Evolutionary conservation across 2,329 filamentous ascomycete genomes (phyloP).

Genomic region (Claviceps spartinae): DNA sequence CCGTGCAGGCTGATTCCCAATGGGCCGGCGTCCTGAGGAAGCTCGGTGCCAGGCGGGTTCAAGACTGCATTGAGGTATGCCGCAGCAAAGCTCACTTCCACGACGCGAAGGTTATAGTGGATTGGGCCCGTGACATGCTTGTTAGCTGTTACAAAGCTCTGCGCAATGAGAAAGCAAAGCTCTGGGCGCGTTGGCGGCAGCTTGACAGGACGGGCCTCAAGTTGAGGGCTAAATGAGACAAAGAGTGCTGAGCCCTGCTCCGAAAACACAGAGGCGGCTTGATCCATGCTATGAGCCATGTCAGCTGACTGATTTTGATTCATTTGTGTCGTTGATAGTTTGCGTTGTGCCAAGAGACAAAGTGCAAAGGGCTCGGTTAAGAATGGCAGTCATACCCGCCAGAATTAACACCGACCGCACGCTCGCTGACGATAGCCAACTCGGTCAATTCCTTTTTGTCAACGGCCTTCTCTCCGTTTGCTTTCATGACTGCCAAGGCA

Average conservation of each 20-base stretch:
- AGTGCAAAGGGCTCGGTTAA: neutral
- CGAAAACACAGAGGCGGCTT: conserved; percentile 90
- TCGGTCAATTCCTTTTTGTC: conserved; percentile 89
- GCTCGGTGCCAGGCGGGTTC: conserved; percentile 40
- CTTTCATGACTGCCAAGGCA: conserved; percentile 74
- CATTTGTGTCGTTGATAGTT: no score
- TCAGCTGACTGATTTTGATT: neutral
- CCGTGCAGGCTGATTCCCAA: conserved; percentile 72
- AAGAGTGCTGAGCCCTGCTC: conserved; percentile 75
- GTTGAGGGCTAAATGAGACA: conserved; percentile 72
- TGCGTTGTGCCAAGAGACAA: neutral
- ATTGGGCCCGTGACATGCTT: conserved; percentile 89
- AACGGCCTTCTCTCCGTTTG: conserved; percentile 64
- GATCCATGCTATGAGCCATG: conserved; percentile 62
- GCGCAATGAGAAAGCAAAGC: conserved; percentile 82
- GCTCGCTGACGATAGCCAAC: conserved; percentile 86
- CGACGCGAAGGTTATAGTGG: conserved; percentile 93
- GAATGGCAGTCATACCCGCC: conserved; percentile 51
- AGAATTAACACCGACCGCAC: conserved; percentile 89
- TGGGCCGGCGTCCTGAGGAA: conserved; percentile 68
- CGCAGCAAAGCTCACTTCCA: conserved; percentile 86
- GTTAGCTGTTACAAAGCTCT: conserved; percentile 86
- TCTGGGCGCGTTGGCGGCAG: conserved; percentile 74
- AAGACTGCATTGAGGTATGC: conserved; percentile 47
- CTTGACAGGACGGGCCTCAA: conserved; percentile 62